Conservation (phyloP, 805 yeast genomes). For the Kodamaea sagamina region DNA sequence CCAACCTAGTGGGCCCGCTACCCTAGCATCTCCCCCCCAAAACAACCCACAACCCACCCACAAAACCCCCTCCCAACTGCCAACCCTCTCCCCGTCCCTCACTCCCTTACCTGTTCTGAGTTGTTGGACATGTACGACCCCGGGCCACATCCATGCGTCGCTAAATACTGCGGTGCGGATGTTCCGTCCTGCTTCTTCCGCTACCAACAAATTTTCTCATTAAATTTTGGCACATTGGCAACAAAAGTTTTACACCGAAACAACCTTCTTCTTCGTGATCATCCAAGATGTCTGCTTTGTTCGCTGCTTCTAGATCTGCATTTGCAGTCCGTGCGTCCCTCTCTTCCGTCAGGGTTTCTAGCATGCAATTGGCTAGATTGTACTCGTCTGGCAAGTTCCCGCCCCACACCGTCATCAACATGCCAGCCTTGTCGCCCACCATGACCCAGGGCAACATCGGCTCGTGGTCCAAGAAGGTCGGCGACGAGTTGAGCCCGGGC, state of each 20-base stretch:
- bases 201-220: conserved; percentile 14
- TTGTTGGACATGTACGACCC: neutral
- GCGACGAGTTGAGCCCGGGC: conserved; percentile 88
- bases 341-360: conserved; percentile 21
- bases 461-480: conserved; percentile 85
- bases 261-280: conserved; percentile 9
- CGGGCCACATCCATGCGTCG: conserved; percentile 12
- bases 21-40: no score
- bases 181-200: conserved; percentile 1
- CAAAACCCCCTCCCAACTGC: no score
- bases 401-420: conserved; percentile 81
- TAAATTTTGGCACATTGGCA: conserved; percentile 11
- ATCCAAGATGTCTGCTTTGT: conserved; percentile 35
- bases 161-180: conserved; percentile 7
- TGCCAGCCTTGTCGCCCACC: conserved; percentile 99
- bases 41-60: no score
- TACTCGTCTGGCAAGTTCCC: conserved; percentile 61
- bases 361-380: conserved; percentile 38
- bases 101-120: no score
- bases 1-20: no score
- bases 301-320: conserved; percentile 36
- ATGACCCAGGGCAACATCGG: conserved; percentile 96
- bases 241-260: conserved; percentile 8
- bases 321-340: conserved; percentile 26
- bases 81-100: no score